Percentiles rank a stretch among this genome's conserved stretches.
Evolutionary conservation across 176 grass and related monocot genomes (phyloP).

Genomic region (Ampelocalamus luodianensis): DNA sequence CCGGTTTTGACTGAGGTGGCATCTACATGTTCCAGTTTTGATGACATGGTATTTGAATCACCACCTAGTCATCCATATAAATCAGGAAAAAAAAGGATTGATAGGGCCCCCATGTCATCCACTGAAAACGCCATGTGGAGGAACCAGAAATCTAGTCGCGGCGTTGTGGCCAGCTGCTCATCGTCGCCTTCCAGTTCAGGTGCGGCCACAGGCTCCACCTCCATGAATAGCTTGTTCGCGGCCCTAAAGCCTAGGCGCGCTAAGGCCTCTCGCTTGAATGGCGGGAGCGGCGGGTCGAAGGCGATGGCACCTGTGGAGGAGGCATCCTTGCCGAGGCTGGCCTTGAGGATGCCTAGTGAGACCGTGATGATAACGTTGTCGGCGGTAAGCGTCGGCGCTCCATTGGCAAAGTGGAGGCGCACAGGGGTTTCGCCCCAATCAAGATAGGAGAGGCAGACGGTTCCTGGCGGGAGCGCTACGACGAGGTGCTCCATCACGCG

Average conservation of each 20-base stretch:
- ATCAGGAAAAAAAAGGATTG: too few relatives aligned
- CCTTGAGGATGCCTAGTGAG: slow-evolving; percentile 84
- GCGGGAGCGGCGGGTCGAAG: slow-evolving; percentile 78
- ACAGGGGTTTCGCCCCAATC: slow-evolving; percentile 60
- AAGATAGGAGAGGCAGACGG: slow-evolving; percentile 54
- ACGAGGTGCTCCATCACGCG: slow-evolving; percentile 61
- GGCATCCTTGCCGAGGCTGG: slow-evolving; percentile 46
- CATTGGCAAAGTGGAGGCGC: slow-evolving; percentile 65
- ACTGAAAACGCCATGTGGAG: slow-evolving; percentile 61
- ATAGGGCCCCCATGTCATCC: too few relatives aligned
- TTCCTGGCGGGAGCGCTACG: slow-evolving; percentile 52
- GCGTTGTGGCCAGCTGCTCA: background rate
- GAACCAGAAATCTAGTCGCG: slow-evolving; percentile 49
- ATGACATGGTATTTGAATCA: too few relatives aligned
- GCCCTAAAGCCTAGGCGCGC: slow-evolving; percentile 71
- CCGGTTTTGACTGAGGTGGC: too few relatives aligned
- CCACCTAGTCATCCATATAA: too few relatives aligned
- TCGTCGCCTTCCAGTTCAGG: background rate
- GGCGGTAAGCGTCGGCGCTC: slow-evolving; percentile 25
- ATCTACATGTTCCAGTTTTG: too few relatives aligned
- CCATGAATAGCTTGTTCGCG: slow-evolving; percentile 84
- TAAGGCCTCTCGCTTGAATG: slow-evolving; percentile 69
- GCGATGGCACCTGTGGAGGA: slow-evolving; percentile 34
- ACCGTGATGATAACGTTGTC: slow-evolving; percentile 88
- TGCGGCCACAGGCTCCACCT: slow-evolving; percentile 43